A percentile compares a stretch with the other conserved stretches of the same genome.
Evolutionary conservation across 2,329 filamentous ascomycete species (phyloP).

Genomic region (Didymella arachidicola): DNA sequence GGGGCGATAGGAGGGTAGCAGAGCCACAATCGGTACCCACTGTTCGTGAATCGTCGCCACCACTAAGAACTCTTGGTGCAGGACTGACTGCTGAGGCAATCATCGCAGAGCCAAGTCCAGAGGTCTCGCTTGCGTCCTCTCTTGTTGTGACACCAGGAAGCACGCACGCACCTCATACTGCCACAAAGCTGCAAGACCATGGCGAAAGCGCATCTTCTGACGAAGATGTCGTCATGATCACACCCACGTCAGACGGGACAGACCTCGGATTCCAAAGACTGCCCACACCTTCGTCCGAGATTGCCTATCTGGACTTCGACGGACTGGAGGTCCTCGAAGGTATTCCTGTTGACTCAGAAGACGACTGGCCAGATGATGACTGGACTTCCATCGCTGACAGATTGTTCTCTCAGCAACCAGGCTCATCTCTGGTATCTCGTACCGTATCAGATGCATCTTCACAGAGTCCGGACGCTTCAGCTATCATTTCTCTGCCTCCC

Average conservation of each 20-base stretch:
- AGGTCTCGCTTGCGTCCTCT: neutral
- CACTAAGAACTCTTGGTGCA: neutral
- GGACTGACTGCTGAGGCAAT: neutral
- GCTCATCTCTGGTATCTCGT: neutral
- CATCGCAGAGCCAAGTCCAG: neutral
- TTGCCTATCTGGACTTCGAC: neutral
- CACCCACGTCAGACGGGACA: neutral
- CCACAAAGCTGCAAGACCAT: neutral
- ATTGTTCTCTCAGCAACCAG: neutral
- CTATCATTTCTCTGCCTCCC: neutral
- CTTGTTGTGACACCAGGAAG: neutral
- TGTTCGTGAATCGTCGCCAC: neutral
- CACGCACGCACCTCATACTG: too few relatives aligned
- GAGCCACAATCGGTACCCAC: neutral
- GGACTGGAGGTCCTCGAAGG: neutral
- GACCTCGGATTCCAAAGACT: neutral
- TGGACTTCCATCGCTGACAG: conserved; percentile 2
- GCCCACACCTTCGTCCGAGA: neutral
- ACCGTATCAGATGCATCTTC: neutral
- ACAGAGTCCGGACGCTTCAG: neutral
- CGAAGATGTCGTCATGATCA: neutral
- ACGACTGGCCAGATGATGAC: conserved; percentile 12
- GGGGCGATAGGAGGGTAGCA: neutral
- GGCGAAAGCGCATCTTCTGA: neutral
- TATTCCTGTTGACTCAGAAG: neutral